Evolutionary conservation across 2,329 filamentous ascomycete species (phyloP).

Genomic region (Arthrobotrys sinensis): DNA sequence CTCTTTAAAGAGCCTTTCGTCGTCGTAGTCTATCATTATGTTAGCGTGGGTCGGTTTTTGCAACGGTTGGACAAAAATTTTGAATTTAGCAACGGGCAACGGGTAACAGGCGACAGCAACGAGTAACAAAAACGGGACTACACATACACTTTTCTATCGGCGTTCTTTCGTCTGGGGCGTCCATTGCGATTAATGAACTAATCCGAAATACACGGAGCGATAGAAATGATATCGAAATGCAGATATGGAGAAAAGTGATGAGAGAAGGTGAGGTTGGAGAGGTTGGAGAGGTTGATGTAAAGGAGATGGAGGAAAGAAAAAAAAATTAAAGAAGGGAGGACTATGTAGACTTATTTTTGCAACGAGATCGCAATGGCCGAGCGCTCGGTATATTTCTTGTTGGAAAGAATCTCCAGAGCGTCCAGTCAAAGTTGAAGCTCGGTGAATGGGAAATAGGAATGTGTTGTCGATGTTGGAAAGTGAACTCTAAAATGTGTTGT

Average conservation of each 20-base stretch:
- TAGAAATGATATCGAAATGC: background rate
- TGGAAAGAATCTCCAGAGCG: no score
- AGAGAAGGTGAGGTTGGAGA: background rate
- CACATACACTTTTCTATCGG: conserved; percentile 21
- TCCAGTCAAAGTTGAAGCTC: background rate
- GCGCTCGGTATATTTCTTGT: background rate
- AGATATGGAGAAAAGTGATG: background rate
- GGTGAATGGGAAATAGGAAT: background rate
- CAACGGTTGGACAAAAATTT: background rate
- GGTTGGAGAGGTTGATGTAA: background rate
- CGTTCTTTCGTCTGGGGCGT: conserved; percentile 20
- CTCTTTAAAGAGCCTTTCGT: conserved; percentile 23
- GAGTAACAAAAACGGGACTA: background rate
- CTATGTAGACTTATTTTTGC: background rate
- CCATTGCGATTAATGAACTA: conserved; percentile 25
- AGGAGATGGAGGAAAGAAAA: background rate
- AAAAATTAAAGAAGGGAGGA: background rate
- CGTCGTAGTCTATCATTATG: conserved; percentile 26
- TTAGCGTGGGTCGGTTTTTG: background rate
- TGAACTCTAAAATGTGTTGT: background rate
- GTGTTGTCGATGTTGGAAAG: conserved; percentile 22
- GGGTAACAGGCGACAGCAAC: background rate
- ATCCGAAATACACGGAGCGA: conserved; percentile 12
- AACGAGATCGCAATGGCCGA: background rate
- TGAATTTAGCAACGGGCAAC: background rate